phyloP scores from a whole-genome alignment of 495 filamentous ascomycete genomes.

The Parmelia sp. region DNA sequence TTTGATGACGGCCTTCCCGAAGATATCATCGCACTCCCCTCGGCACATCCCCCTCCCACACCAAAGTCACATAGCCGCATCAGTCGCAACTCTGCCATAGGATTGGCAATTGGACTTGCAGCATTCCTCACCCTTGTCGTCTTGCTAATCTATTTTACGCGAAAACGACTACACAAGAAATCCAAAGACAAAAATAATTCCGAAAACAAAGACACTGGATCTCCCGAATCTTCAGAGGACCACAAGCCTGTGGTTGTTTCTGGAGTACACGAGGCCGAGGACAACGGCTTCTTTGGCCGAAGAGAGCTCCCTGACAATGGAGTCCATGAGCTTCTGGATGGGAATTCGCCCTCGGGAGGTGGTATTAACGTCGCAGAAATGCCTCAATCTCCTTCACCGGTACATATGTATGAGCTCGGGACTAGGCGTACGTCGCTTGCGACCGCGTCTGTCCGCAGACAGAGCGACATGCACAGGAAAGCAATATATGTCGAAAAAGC shows the following conservation, averaged over 20 bases:
- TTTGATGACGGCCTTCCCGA: constrained; percentile 13
- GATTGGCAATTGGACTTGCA: constrained; percentile 4
- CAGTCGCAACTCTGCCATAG: constrained; percentile 1
- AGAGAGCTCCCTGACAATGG: constrained; percentile 7
- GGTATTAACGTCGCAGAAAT: background rate
- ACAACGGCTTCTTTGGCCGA: background rate
- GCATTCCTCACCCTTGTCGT: background rate
- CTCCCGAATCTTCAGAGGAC: background rate
- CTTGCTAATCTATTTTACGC: background rate
- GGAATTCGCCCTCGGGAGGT: background rate
- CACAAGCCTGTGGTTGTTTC: background rate
- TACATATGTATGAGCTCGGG: background rate
- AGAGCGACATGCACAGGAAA: background rate
- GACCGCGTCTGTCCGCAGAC: too few species aligned
- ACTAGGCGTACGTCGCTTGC: background rate
- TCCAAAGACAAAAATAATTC: too few species aligned
- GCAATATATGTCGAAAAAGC: background rate
- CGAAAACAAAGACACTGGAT: background rate
- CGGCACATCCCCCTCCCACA: background rate
- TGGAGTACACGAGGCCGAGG: background rate
- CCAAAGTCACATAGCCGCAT: background rate
- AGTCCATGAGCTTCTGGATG: background rate
- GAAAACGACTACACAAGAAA: constrained; percentile 2
- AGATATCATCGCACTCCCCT: constrained; percentile 8
- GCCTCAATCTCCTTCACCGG: background rate